These are phyloP conservation scores for Colletotrichum kahawae DNA, from an alignment of 2,329 filamentous ascomycete genomes.

Conservation along the genomic window DNA sequence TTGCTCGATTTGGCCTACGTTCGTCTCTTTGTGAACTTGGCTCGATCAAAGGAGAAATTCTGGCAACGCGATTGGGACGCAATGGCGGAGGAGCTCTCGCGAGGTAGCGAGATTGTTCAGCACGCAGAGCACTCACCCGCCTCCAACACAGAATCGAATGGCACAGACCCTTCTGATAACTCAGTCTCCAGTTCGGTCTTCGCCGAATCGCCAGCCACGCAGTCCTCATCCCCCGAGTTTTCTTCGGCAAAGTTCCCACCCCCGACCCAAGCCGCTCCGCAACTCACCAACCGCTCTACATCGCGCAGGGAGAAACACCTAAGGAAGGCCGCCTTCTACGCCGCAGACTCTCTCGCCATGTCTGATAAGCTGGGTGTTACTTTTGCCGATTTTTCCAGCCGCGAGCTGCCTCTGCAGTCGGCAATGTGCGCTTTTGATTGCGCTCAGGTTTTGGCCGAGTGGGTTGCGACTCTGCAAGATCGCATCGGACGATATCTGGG, in stretches of 20 bases:
- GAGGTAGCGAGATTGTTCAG: conserved; percentile 76
- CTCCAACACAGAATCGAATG: conserved; percentile 49
- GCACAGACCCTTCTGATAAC: conserved; percentile 51
- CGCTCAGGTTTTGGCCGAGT: conserved; percentile 91
- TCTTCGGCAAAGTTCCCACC: conserved; percentile 40
- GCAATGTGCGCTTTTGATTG: conserved; percentile 95
- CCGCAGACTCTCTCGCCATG: conserved; percentile 88
- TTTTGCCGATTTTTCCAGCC: conserved; percentile 81
- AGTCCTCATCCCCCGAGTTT: conserved; percentile 55
- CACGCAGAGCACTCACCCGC: conserved; percentile 69
- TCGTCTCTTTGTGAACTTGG: conserved; percentile 90
- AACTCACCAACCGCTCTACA: conserved; percentile 46
- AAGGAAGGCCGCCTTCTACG: conserved; percentile 93
- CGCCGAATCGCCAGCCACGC: conserved; percentile 56
- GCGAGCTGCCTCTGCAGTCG: conserved; percentile 87
- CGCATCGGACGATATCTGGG: conserved; percentile 90
- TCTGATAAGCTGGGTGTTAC: conserved; percentile 85
- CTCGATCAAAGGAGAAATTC: conserved; percentile 88
- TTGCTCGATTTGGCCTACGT: conserved; percentile 92
- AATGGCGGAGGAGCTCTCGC: conserved; percentile 85
- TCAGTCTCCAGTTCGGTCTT: conserved; percentile 52
- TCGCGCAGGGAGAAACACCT: conserved; percentile 85
- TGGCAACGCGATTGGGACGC: conserved; percentile 94
- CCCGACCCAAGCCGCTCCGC: conserved; percentile 25
- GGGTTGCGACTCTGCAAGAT: conserved; percentile 91